Evolutionary conservation across 768 basidiomycete genomes (phyloP).

Genomic region (Russula griseocarnosa): DNA sequence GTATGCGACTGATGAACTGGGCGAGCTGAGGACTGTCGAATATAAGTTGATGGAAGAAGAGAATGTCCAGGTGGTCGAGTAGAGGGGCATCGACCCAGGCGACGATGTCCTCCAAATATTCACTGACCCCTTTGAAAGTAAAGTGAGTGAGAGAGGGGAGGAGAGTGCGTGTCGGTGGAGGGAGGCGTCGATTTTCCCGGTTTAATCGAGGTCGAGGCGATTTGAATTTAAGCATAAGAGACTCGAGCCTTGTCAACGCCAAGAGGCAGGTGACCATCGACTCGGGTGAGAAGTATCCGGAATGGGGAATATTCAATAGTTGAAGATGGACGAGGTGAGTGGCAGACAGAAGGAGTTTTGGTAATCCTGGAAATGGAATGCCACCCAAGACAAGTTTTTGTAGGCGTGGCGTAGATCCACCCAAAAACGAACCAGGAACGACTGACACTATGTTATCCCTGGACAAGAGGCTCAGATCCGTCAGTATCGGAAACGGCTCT

Average conservation of each 20-base stretch:
- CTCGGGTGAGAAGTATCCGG: not conserved
- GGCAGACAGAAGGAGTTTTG: not conserved
- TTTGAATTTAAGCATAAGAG: not conserved
- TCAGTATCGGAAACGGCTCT: not conserved
- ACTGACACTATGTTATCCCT: not conserved
- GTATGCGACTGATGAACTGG: not conserved
- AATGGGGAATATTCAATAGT: not conserved
- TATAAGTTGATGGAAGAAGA: not conserved
- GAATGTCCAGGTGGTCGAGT: not conserved
- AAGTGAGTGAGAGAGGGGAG: not conserved
- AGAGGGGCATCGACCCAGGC: not conserved
- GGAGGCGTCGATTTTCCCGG: not conserved
- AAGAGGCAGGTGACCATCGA: not conserved
- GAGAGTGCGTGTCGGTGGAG: not conserved
- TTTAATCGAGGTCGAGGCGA: not conserved
- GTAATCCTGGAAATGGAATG: not conserved
- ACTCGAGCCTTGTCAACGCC: not conserved
- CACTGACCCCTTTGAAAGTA: not conserved
- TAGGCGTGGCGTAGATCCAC: not conserved
- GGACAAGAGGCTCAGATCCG: not conserved
- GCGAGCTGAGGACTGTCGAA: not conserved
- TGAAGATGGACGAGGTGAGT: not conserved
- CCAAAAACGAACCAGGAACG: not conserved
- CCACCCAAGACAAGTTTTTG: not conserved
- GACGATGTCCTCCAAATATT: conserved; percentile 2